Evolutionary conservation across 148 eudicot genomes (phyloP), one percentile per base, ranked within the genome.

Genomic region (Persicaria tinctoria): DNA sequence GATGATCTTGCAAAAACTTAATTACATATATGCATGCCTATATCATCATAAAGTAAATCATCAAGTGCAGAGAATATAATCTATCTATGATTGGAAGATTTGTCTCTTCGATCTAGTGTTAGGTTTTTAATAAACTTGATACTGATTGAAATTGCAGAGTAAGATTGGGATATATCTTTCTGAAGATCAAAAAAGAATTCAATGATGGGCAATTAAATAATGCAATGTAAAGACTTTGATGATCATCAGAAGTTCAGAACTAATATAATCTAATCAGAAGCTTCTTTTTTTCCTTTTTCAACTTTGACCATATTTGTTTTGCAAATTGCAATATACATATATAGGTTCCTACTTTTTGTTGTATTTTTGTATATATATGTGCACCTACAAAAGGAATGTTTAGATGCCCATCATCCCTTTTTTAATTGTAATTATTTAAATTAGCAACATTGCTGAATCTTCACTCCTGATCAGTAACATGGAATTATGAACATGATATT

Each of bases 251-350:
- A n/a, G n/a, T 12, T 8, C 70, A 41, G 47, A 66, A 66, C 44
- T 66, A 66, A 13, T 66, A 13, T 66, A 66, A 66, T 66, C n/a
- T 44, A 66, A 66, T 66, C 70, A 41, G 70, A 66, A 66, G 70
- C 70, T 66, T 66, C 70, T 66, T 63, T 11, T 63, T 38, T 32
- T 56, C 23, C 11, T 2, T 56, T 11, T 27, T 63, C 69, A 63
- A 3, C 46, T 27, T 63, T 63, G 69, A 63, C 69, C 46, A 63
- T 46, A 11, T 32, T 66, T 66, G 41, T 32, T 32, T 32, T 32
- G 41, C 41, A 32, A 32, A 32, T 32, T 66, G 47, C 70, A 66
- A 66, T 66, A 64, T 38, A 41, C 13, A n/a, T 66, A 64, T 38
- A 41, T 41, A n/a, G 7, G 4, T 38, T 23, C 70, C 12, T 38